Percentiles rank a stretch among this genome's conserved stretches.
These are phyloP conservation scores for Sicyos edulis DNA, from an alignment of 306 rosid genomes.

Conservation along the genomic window DNA sequence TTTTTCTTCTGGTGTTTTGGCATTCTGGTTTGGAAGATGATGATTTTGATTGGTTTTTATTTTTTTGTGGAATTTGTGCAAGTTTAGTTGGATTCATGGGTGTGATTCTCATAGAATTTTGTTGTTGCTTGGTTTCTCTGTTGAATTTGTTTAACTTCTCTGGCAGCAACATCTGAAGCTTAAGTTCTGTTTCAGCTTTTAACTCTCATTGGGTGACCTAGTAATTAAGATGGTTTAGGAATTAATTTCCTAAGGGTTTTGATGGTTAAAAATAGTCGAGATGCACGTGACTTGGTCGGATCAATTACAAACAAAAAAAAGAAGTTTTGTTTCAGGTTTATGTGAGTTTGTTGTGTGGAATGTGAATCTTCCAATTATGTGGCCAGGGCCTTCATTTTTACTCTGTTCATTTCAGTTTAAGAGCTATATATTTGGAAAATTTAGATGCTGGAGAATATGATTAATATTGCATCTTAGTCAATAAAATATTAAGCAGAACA, in stretches of 20 bases:
- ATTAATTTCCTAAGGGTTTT: too few species aligned
- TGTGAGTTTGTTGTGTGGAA: constrained; percentile 9
- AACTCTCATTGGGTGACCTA: too few species aligned
- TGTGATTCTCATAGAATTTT: background rate
- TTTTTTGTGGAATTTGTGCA: background rate
- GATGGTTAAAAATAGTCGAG: too few species aligned
- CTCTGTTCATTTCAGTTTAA: background rate
- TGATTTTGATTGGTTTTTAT: background rate
- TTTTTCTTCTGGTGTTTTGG: background rate
- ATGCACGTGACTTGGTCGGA: too few species aligned
- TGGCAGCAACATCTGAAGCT: constrained; percentile 4
- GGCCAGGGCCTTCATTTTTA: background rate
- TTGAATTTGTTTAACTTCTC: background rate
- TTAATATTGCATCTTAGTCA: background rate
- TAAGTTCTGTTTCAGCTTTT: constrained; percentile 9
- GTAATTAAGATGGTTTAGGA: too few species aligned
- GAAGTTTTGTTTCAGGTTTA: background rate
- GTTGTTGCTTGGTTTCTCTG: background rate
- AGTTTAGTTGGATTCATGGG: background rate
- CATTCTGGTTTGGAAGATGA: background rate
- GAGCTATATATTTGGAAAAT: background rate
- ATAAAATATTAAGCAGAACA: background rate
- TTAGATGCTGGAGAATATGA: constrained; percentile 4
- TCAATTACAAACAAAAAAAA: too few species aligned
- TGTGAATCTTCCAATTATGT: constrained; percentile 10